Base-by-base conservation (phyloP, 192 early-diverging fungal species). In the Coemansia sp. region DNA sequence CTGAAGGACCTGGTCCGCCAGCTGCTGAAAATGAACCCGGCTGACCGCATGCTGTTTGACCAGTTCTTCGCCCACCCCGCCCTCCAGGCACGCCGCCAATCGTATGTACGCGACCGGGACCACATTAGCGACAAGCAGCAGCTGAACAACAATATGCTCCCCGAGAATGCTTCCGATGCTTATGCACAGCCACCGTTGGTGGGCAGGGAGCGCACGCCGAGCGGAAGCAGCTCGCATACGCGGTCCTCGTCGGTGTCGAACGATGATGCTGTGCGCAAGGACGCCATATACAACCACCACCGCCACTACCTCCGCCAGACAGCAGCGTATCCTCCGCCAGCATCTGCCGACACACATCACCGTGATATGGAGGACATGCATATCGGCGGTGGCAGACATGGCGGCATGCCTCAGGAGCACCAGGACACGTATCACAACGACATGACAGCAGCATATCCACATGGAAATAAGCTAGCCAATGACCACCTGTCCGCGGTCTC, bases 31-130 rank as follows among this genome's bases (percentile, higher is more conserved):
- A 84, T 90, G 50, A 91, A 91, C 48, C 96, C 97, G 0, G 72
- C 82, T 0, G 94, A 97, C 67, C 84, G 97, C 31, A 93, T 99
- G 58, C 83, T 86, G 0, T 97, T 99, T 72, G 93, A 94, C 50
- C 92, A 93, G 62, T 98, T 99, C 66, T 98, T 99, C 61, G 86
- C 83, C 62, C 91, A 96, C 59, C 87, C 88, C 7, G 87, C 86
- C 8, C 78, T 94, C 2, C 65, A 60, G 28, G 29, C 29, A 17
- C 47, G 14, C 8, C 22, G 8, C 23, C 9, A 48, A 10, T 11
- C 45, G 15, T 48, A 48, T 25, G 22, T 23, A 22, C 45, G 11
- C 45, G 45, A 48, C 1, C 1, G 15, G 13, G 45, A 48, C 8
- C 9, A 2, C 29, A 30, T 11, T 22, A 13, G 50, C 7, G 20